Conservation (phyloP, 768 basidiomycete genomes). For the Postia placenta region DNA sequence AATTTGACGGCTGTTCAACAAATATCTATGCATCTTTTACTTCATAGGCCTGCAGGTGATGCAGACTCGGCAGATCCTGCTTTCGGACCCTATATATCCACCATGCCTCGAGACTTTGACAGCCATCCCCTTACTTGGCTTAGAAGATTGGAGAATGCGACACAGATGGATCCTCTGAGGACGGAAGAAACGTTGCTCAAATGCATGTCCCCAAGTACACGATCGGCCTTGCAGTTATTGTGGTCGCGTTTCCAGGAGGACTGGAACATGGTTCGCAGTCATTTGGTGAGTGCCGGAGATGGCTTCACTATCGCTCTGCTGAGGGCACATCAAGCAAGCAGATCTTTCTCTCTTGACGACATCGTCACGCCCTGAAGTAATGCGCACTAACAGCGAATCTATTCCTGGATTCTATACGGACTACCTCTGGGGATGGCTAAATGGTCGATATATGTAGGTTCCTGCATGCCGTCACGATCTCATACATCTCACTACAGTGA, state of each 20-base stretch:
- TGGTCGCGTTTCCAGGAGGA: slow-evolving; percentile 49
- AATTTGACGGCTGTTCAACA: slow-evolving; percentile 62
- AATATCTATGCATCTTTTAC: slow-evolving; percentile 72
- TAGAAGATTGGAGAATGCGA: slow-evolving; percentile 21
- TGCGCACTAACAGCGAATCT: too few relatives aligned
- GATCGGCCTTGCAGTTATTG: slow-evolving; percentile 35
- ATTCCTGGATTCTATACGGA: slow-evolving; percentile 18
- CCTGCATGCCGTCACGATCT: not conserved
- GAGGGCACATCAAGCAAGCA: not conserved
- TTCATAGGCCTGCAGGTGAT: slow-evolving; percentile 48
- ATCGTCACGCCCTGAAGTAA: too few relatives aligned
- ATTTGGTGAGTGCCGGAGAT: slow-evolving; percentile 40
- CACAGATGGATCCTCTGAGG: not conserved
- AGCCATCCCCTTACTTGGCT: slow-evolving; percentile 83
- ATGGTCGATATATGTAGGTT: slow-evolving; percentile 40
- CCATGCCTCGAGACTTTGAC: slow-evolving; percentile 67
- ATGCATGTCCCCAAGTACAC: slow-evolving; percentile 43
- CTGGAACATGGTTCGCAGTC: slow-evolving; percentile 44
- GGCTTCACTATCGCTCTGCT: not conserved
- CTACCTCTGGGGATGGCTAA: slow-evolving; percentile 90
- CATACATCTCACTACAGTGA: slow-evolving; percentile 46
- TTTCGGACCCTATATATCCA: slow-evolving; percentile 75
- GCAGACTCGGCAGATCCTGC: slow-evolving; percentile 43
- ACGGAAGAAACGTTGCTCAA: slow-evolving; percentile 26
- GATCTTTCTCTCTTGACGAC: too few relatives aligned